phyloP scores from a whole-genome alignment of 2,329 filamentous ascomycete genomes.

The Leptographium wingfieldii region DNA sequence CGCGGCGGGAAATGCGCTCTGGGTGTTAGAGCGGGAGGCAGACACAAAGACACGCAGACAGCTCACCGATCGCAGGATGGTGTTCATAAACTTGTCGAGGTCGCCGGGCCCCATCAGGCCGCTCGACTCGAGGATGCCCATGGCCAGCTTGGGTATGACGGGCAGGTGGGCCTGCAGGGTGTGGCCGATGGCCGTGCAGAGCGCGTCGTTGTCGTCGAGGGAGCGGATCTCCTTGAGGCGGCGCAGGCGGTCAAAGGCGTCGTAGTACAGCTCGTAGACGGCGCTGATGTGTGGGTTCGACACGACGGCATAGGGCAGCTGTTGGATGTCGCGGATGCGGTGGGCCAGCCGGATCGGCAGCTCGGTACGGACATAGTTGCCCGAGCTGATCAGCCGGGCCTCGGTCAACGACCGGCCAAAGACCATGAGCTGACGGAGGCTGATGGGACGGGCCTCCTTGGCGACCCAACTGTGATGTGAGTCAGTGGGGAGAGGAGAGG shows the following conservation, averaged over 20 bases:
- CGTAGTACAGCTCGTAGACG: constrained; percentile 94
- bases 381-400: constrained; percentile 76
- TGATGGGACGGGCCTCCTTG: constrained; percentile 87
- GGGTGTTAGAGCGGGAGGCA: neutral
- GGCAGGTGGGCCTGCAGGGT: constrained; percentile 80
- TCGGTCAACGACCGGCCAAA: constrained; percentile 92
- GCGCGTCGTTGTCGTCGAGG: constrained; percentile 76
- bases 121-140: constrained; percentile 85
- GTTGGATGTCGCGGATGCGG: constrained; percentile 93
- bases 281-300: constrained; percentile 90
- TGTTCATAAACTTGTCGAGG: constrained; percentile 92
- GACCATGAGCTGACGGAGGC: constrained; percentile 89
- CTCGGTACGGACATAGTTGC: constrained; percentile 95
- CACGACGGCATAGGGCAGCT: constrained; percentile 86
- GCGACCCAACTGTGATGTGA: constrained; percentile 66
- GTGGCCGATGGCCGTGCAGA: constrained; percentile 68
- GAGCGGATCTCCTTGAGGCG: constrained; percentile 72
- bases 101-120: constrained; percentile 68
- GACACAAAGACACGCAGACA: constrained; percentile 27
- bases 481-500: neutral
- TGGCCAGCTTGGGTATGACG: constrained; percentile 87
- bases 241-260: constrained; percentile 85
- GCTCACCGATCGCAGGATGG: constrained; percentile 71
- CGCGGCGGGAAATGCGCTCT: constrained; percentile 82
- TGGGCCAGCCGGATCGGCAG: constrained; percentile 83